A percentile compares a stretch with the other conserved stretches of the same genome.
phyloP scores from a whole-genome alignment of 176 grass and related monocot genomes.

The Carex cristatella region DNA sequence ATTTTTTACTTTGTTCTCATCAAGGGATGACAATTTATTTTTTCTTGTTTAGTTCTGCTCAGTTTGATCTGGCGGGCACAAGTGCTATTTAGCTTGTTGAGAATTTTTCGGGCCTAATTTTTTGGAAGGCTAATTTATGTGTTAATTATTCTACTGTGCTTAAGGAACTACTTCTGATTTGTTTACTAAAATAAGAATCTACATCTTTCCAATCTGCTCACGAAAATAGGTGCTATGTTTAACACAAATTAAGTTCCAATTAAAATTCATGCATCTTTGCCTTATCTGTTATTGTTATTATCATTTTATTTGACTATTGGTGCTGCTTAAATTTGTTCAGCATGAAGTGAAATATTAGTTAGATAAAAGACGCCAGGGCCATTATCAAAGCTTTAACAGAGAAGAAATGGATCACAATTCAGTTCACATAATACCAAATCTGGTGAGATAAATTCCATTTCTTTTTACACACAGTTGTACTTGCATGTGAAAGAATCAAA shows the following conservation, averaged over 20 bases:
- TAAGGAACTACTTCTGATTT: background rate
- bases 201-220: background rate
- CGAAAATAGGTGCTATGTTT: background rate
- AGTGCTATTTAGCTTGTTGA: background rate
- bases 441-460: conserved; percentile 6
- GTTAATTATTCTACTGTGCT: background rate
- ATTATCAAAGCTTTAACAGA: background rate
- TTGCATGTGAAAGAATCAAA: conserved; percentile 29
- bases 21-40: background rate
- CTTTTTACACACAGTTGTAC: conserved; percentile 22
- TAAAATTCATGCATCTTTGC: background rate
- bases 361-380: background rate
- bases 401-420: conserved; percentile 38
- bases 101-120: background rate
- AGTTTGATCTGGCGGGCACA: background rate
- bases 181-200: background rate
- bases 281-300: background rate
- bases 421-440: conserved; percentile 40
- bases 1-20: background rate
- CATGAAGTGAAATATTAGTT: conserved; percentile 9
- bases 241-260: background rate
- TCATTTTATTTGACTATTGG: background rate
- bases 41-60: background rate
- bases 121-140: background rate
- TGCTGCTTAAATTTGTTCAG: background rate